phyloP scores from a whole-genome alignment of 495 filamentous ascomycete genomes.

The Pyrenopolyporus hunteri region DNA sequence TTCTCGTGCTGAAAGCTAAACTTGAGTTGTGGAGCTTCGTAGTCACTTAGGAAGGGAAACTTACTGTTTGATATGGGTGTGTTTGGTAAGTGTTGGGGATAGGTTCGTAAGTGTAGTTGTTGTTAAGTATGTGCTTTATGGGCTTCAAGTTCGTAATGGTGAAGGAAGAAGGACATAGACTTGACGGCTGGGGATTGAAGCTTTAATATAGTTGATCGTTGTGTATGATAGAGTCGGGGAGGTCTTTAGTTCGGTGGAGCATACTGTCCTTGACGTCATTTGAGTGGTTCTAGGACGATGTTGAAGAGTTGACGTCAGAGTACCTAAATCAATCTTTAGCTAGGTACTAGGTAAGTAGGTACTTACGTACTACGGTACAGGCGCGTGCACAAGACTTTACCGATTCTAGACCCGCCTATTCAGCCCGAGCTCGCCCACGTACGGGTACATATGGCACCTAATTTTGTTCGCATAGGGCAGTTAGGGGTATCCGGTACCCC shows the following conservation, averaged over 20 bases:
- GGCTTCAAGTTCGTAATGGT: too few relatives aligned
- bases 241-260: conserved; percentile 22
- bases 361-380: too few relatives aligned
- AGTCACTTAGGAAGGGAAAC: too few relatives aligned
- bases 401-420: conserved; percentile 9
- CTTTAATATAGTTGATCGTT: conserved; percentile 33
- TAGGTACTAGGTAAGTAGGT: too few relatives aligned
- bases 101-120: not conserved
- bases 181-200: not conserved
- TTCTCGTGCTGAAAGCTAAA: not conserved
- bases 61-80: conserved; percentile 14
- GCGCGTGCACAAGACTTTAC: conserved; percentile 18
- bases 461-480: too few relatives aligned
- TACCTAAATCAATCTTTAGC: conserved; percentile 16
- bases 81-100: not conserved
- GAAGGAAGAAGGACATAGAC: not conserved
- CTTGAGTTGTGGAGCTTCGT: too few relatives aligned
- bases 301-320: conserved; percentile 23
- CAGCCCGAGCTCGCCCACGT: not conserved
- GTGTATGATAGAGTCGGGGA: conserved; percentile 17
- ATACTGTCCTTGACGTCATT: conserved; percentile 29
- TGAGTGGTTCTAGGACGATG: not conserved
- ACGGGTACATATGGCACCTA: too few relatives aligned
- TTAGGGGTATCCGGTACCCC: too few relatives aligned
- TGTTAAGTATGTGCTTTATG: not conserved